These are phyloP conservation scores for Coelastrella sp. DNA, from an alignment of 139 green algal species.

Conservation along the genomic window DNA sequence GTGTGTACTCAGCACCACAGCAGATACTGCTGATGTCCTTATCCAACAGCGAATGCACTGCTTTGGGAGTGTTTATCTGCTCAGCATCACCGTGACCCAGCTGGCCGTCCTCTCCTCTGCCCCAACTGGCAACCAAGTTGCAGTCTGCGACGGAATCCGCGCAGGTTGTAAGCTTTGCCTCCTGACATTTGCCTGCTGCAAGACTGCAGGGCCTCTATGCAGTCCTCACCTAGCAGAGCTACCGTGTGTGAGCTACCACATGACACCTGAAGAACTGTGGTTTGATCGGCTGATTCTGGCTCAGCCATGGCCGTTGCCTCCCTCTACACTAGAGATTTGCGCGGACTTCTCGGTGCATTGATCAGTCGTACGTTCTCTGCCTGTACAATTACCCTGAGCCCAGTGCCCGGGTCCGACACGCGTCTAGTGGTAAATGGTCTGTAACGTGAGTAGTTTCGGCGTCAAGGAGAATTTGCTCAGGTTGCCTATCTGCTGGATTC, in stretches of 20 bases:
- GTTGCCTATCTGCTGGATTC: too few species aligned
- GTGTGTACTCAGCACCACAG: conserved; percentile 91
- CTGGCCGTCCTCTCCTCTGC: conserved; percentile 90
- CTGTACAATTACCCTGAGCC: not conserved
- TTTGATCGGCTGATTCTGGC: conserved; percentile 1
- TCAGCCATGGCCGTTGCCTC: not conserved
- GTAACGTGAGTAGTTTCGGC: too few species aligned
- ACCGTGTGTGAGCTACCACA: conserved; percentile 62
- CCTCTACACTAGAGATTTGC: not conserved
- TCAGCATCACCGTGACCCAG: conserved; percentile 79
- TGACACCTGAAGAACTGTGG: conserved; percentile 26
- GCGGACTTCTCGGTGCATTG: not conserved
- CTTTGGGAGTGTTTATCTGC: conserved; percentile 63
- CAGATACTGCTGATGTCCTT: conserved; percentile 60
- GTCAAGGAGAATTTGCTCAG: too few species aligned
- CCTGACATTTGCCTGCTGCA: not conserved
- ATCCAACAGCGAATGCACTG: conserved; percentile 64
- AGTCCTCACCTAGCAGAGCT: conserved; percentile 55
- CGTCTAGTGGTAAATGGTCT: too few species aligned
- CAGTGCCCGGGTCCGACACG: not conserved
- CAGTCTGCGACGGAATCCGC: conserved; percentile 51
- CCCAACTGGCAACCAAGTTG: conserved; percentile 75
- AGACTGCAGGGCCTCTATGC: not conserved
- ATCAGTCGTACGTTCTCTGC: not conserved
- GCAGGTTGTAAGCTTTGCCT: not conserved